A percentile compares a stretch with the other conserved stretches of the same genome.
Conservation (phyloP, 2,329 filamentous ascomycete species). For the Aspergillus uvarum region DNA sequence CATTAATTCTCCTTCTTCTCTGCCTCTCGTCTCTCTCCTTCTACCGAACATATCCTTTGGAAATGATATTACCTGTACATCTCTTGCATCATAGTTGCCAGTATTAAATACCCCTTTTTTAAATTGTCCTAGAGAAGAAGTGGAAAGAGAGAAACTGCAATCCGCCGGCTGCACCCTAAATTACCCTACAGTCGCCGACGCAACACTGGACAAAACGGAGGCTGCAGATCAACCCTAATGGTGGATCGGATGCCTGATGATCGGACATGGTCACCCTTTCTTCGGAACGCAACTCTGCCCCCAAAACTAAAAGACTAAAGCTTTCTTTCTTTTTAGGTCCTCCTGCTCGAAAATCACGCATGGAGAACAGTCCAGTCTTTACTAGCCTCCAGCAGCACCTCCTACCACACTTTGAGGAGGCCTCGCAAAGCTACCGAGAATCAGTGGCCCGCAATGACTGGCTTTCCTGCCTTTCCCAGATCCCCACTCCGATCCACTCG, state of each 20-base stretch:
- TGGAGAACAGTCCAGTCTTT: background rate
- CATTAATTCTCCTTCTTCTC: background rate
- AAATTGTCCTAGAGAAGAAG: background rate
- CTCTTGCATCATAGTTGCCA: too few relatives aligned
- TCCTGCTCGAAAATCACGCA: conserved; percentile 6
- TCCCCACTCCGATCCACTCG: conserved; percentile 5
- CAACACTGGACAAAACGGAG: background rate
- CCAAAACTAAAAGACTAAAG: background rate
- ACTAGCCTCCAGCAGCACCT: background rate
- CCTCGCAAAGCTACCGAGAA: background rate
- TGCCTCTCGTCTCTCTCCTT: background rate
- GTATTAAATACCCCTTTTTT: too few relatives aligned
- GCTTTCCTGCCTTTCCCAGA: conserved; percentile 1
- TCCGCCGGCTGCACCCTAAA: background rate
- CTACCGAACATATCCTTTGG: background rate
- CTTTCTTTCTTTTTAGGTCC: conserved; percentile 2
- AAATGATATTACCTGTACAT: background rate
- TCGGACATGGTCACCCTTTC: background rate
- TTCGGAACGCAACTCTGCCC: background rate
- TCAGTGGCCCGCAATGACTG: background rate
- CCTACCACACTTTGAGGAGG: too few relatives aligned
- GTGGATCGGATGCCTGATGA: conserved; percentile 7
- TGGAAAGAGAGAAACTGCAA: background rate
- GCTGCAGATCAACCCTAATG: conserved; percentile 8
- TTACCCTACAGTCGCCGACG: background rate